These are phyloP conservation scores for Erythrophleum fordii DNA, from an alignment of 306 rosid genomes.

Conservation along the genomic window DNA sequence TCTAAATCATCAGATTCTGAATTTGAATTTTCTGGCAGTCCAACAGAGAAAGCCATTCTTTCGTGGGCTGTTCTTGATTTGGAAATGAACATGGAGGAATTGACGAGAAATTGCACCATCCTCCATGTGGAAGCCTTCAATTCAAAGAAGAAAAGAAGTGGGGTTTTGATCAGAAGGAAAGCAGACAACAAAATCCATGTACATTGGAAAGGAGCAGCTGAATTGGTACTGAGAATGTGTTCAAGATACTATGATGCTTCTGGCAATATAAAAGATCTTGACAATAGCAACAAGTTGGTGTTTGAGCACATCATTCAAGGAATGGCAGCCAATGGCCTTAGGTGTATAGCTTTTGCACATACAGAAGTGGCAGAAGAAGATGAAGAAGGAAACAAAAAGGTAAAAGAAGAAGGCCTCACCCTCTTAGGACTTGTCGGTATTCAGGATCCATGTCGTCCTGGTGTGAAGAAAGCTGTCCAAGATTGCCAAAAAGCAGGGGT, in stretches of 20 bases:
- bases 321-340: constrained; percentile 37
- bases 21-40: constrained; percentile 48
- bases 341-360: constrained; percentile 43
- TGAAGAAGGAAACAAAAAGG: background rate
- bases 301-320: constrained; percentile 36
- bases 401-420: constrained; percentile 23
- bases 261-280: constrained; percentile 10
- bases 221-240: no score
- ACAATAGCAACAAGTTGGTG: background rate
- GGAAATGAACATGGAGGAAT: constrained; percentile 41
- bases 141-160: constrained; percentile 49
- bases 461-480: no score
- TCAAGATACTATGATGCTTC: no score
- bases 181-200: constrained; percentile 32
- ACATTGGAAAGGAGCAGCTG: constrained; percentile 59
- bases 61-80: no score
- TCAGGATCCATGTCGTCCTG: constrained; percentile 27
- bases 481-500: constrained; percentile 34
- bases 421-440: constrained; percentile 26
- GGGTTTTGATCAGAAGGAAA: constrained; percentile 39
- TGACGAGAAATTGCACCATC: background rate
- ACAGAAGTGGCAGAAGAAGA: background rate
- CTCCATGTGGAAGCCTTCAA: constrained; percentile 51
- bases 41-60: constrained; percentile 58
- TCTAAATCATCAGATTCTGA: constrained; percentile 1